Conservation (phyloP, 2,329 filamentous ascomycete genomes). For the Arthrobotrys sinensis region DNA sequence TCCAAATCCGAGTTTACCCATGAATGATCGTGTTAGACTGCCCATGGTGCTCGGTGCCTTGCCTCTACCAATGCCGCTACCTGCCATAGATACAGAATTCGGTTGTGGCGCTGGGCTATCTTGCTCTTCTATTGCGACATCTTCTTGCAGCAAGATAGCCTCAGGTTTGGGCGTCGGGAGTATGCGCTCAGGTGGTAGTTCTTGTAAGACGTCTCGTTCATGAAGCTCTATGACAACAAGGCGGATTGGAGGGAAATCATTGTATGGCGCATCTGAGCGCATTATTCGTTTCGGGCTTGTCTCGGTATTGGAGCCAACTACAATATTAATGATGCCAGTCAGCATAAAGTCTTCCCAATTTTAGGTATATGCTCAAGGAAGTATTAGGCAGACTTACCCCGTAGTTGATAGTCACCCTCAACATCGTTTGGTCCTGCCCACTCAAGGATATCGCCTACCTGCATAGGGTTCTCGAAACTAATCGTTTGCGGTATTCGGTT, state of each 20-base stretch:
- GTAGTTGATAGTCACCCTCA: conserved; percentile 43
- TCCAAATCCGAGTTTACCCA: neutral
- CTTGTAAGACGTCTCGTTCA: conserved; percentile 30
- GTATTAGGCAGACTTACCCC: conserved; percentile 17
- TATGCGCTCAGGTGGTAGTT: conserved; percentile 2
- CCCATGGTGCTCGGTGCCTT: too few relatives aligned
- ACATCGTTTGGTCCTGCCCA: conserved; percentile 42
- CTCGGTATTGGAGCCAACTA: conserved; percentile 43
- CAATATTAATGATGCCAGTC: neutral
- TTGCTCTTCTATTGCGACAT: neutral
- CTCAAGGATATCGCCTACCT: conserved; percentile 39
- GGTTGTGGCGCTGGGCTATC: neutral
- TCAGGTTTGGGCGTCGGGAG: neutral
- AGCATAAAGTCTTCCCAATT: neutral
- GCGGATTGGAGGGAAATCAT: conserved; percentile 39
- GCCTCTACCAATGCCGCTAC: too few relatives aligned
- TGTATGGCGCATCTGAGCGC: conserved; percentile 31
- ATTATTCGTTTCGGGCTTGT: conserved; percentile 37
- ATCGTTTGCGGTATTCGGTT: conserved; percentile 26
- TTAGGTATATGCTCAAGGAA: neutral
- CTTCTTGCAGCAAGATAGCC: neutral
- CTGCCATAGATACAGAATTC: too few relatives aligned
- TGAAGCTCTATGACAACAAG: conserved; percentile 36
- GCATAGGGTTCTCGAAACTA: conserved; percentile 23
- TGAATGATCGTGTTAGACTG: neutral